Conservation (phyloP, 176 grass and related monocot genomes). For the Olyra latifolia region DNA sequence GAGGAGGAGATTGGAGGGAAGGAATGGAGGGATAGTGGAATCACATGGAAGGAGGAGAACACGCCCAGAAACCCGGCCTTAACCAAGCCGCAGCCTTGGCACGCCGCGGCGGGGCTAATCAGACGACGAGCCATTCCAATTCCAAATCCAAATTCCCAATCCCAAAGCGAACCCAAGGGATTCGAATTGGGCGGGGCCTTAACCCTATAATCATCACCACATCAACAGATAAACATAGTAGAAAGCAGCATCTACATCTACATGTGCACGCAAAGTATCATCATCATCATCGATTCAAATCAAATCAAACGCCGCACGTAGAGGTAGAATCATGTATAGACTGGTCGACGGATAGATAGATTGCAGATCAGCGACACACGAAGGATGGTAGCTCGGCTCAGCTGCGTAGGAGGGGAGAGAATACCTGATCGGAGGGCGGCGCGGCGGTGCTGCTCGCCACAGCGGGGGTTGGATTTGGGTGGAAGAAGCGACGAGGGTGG, state of each 20-base stretch:
- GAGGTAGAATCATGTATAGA: no score
- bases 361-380: no score
- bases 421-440: no score
- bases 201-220: constrained; percentile 6
- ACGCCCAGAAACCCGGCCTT: constrained; percentile 75
- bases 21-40: constrained; percentile 44
- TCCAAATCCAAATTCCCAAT: constrained; percentile 14
- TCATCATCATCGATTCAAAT: background rate
- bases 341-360: no score
- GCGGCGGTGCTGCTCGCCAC: no score
- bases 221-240: background rate
- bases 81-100: constrained; percentile 76
- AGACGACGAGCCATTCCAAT: constrained; percentile 83
- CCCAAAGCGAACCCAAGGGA: background rate
- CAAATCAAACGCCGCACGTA: background rate
- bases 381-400: no score
- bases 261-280: background rate
- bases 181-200: background rate
- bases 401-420: no score
- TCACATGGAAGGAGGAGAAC: constrained; percentile 93
- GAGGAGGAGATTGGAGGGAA: background rate
- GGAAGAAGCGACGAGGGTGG: no score
- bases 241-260: background rate
- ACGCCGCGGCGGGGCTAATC: constrained; percentile 67
- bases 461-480: no score